phyloP scores from a whole-genome alignment of 306 rosid species.

The Rosa lucieae region DNA sequence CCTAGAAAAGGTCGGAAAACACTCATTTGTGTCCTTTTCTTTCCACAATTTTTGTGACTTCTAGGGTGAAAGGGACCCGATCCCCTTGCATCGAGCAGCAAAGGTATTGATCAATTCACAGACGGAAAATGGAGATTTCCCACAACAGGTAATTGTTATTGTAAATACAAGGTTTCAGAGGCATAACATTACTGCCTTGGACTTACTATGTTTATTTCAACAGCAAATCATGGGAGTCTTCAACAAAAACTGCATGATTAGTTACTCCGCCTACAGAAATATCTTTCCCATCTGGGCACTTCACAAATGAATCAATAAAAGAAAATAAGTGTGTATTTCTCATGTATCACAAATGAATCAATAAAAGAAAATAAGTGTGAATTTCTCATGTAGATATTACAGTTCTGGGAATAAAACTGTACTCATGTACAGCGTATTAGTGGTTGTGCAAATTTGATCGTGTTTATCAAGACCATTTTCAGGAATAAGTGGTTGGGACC shows the following conservation, averaged over 20 bases:
- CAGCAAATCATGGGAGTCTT: conserved; percentile 67
- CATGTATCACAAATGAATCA: background rate
- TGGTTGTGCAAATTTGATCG: background rate
- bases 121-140: conserved; percentile 61
- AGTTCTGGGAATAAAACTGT: background rate
- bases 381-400: too few relatives aligned
- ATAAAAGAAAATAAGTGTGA: background rate
- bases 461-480: background rate
- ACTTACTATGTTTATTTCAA: background rate
- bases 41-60: background rate
- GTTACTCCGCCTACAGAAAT: conserved; percentile 13
- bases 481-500: background rate
- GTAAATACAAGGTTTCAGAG: background rate
- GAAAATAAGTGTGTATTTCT: background rate
- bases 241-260: conserved; percentile 53
- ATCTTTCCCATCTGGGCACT: background rate
- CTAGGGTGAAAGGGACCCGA: conserved; percentile 55
- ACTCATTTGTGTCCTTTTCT: background rate
- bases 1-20: background rate
- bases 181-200: background rate
- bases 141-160: conserved; percentile 55
- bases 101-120: conserved; percentile 58
- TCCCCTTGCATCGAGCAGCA: conserved; percentile 61
- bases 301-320: background rate
- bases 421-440: too few relatives aligned